Percentiles rank a stretch among this genome's conserved stretches.
phyloP scores from a whole-genome alignment of 352 stramenopile genomes.

The Phytopythium litorale region DNA sequence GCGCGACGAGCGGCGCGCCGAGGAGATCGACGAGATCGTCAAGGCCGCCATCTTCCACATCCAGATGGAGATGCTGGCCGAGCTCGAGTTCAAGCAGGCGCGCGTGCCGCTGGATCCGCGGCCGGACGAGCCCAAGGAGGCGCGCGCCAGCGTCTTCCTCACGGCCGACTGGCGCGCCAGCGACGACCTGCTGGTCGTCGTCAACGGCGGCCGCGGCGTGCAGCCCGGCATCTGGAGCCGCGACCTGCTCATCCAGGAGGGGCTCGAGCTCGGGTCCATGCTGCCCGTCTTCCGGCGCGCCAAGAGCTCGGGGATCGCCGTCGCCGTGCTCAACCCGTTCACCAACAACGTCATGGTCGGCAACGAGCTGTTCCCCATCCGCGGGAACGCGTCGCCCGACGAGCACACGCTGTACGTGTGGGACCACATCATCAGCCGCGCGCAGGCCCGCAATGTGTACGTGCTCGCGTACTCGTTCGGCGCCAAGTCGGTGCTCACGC shows the following conservation, averaged over 20 bases:
- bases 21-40: conserved; percentile 75
- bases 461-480: conserved; percentile 70
- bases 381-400: conserved; percentile 50
- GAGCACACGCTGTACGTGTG: conserved; percentile 75
- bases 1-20: conserved; percentile 58
- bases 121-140: conserved; percentile 62
- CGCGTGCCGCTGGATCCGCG: conserved; percentile 55
- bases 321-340: conserved; percentile 68
- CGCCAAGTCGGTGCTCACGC: conserved; percentile 60
- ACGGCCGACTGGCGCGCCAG: conserved; percentile 65
- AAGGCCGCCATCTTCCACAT: conserved; percentile 84
- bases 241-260: conserved; percentile 71
- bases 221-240: conserved; percentile 80
- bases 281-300: conserved; percentile 59
- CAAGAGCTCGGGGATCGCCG: conserved; percentile 35
- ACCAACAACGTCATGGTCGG: conserved; percentile 68
- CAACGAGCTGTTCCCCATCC: conserved; percentile 54
- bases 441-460: conserved; percentile 53
- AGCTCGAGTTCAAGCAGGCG: conserved; percentile 72
- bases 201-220: conserved; percentile 61
- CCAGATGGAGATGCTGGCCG: conserved; percentile 80
- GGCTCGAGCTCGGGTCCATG: conserved; percentile 73
- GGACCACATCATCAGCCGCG: conserved; percentile 66
- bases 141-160: conserved; percentile 64
- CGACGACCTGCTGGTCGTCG: conserved; percentile 58